A percentile compares a stretch with the other conserved stretches of the same genome.
Conservation (phyloP, 176 grass and related monocot species). For the Hsuehochloa calcarea region DNA sequence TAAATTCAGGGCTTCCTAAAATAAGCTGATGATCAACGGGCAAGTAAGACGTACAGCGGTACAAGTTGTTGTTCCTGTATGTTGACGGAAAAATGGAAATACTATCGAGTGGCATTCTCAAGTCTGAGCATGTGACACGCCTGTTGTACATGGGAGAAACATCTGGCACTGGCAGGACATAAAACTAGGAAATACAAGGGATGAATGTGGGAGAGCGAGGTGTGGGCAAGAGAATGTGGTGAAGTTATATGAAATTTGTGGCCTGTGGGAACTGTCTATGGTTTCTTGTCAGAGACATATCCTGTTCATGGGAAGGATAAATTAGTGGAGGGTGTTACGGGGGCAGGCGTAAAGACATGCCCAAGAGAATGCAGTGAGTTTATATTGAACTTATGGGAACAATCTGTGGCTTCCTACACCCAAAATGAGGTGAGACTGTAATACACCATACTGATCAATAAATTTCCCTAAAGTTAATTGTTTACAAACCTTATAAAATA, state of each 20-base stretch:
- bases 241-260: background rate
- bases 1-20: background rate
- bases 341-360: background rate
- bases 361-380: background rate
- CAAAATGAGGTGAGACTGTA: background rate
- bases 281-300: background rate
- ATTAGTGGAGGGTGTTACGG: background rate
- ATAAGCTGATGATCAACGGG: background rate
- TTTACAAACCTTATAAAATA: background rate
- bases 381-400: background rate
- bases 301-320: background rate
- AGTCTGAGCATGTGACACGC: background rate
- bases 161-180: background rate
- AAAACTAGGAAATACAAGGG: background rate
- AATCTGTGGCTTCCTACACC: background rate
- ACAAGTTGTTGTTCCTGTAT: conserved; percentile 11
- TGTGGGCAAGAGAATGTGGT: background rate
- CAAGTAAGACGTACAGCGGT: background rate
- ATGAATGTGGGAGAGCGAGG: background rate
- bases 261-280: background rate
- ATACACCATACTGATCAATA: background rate
- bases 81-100: conserved; percentile 20
- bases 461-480: background rate
- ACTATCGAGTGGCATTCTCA: background rate
- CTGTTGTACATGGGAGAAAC: background rate